Evolutionary conservation across 768 basidiomycete species (phyloP).

Genomic region (Panellus pusillus): DNA sequence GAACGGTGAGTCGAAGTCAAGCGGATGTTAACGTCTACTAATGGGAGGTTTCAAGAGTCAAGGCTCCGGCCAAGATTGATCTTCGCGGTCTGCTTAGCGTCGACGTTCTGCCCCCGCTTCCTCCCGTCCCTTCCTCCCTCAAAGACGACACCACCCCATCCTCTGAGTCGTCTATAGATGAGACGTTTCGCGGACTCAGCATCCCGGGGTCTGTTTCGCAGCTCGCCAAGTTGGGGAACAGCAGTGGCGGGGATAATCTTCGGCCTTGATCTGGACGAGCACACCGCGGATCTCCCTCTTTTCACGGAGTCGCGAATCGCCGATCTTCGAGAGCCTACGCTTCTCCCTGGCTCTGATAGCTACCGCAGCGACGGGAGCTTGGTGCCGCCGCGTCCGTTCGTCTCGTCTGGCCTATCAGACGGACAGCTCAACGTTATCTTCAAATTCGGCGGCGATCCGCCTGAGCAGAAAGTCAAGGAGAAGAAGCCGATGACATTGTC

Average conservation of each 20-base stretch:
- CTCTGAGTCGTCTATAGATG: constrained; percentile 11
- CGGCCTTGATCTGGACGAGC: constrained; percentile 13
- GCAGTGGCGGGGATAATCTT: constrained; percentile 15
- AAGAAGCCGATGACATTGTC: too few relatives aligned
- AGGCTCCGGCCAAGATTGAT: constrained; percentile 70
- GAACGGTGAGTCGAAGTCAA: constrained; percentile 27
- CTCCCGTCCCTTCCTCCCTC: constrained; percentile 42
- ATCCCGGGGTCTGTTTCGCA: constrained; percentile 16
- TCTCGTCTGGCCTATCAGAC: constrained; percentile 48
- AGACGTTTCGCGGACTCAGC: constrained; percentile 16
- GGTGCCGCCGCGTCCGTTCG: constrained; percentile 26
- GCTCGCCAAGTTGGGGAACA: constrained; percentile 25
- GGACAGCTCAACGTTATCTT: constrained; percentile 72
- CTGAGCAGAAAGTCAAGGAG: too few relatives aligned
- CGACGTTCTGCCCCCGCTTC: constrained; percentile 50
- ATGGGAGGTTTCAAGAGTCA: constrained; percentile 31
- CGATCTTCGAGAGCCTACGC: constrained; percentile 38
- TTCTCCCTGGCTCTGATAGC: constrained; percentile 40
- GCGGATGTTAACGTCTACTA: not conserved
- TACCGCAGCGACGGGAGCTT: constrained; percentile 36
- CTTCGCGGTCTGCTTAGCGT: constrained; percentile 40
- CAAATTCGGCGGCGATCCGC: too few relatives aligned
- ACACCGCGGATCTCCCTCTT: constrained; percentile 22
- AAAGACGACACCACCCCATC: constrained; percentile 10
- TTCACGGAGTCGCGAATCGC: constrained; percentile 28